Base-by-base conservation (phyloP, 23 red algal genomes). In the Porphyridium purpureum region DNA sequence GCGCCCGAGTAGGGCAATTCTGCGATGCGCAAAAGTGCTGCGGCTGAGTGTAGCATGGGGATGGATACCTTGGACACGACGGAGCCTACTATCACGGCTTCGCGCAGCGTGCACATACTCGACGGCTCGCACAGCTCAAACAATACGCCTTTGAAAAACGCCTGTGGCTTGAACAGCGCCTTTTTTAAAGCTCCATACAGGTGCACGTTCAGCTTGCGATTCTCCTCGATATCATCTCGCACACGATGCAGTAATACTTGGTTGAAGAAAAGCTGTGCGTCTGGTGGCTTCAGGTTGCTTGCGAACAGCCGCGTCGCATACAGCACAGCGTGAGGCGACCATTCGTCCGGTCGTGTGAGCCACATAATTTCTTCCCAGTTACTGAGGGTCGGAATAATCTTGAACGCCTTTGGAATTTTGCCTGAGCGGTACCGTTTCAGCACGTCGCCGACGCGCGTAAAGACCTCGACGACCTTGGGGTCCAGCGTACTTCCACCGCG, bases 341-440 rank as follows among this genome's bases (percentile, higher is more conserved):
- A 98, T 60, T 75, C 71, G 41, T 81, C 78, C 14, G 90, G 90
- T 17, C 75, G 62, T 5, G 90, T 98, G 20, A 84, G 47, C 50
- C 68, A 66, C 67, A 98, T 55, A 2, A 85, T 33, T 21, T 75
- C 62, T 62, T 98, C 64, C 90, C 90, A 98, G 51, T 86, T 75
- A 6, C 38, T 7, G 24, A 81, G 33, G 17, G 65, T 63, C 28
- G 90, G 80, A 20, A 98, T 71, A 25, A 98, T 54, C 41, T 86
- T 98, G 50, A 98, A 80, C 24, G 90, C 79, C 57, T 98, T 98
- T 8, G 90, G 90, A 35, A 98, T 59, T 26, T 86, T 85, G 38
- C 90, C 90, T 21, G 74, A 80, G 27, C 33, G 42, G 64, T 98
- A 98, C 36, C 55, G 67, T 26, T 66, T 50, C 56, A 98, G 41